These are phyloP conservation scores for Fusarium luffae DNA, from an alignment of 2,329 filamentous ascomycete genomes.

Conservation along the genomic window DNA sequence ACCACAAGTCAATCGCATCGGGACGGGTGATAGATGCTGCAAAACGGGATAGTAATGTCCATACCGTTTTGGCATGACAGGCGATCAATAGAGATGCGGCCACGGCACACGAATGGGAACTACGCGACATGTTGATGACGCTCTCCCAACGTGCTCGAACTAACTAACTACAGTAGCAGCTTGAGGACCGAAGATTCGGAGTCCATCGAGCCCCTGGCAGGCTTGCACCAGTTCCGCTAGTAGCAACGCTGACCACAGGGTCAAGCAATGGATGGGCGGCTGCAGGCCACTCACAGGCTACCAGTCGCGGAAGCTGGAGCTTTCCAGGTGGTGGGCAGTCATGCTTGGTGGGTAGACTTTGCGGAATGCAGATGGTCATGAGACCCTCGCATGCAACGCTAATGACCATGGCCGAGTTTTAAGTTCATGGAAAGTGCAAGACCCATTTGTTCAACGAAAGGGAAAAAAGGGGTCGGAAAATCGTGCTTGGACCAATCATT, in stretches of 20 bases:
- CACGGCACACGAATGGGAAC: conserved; percentile 25
- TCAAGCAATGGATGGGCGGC: conserved; percentile 17
- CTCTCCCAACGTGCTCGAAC: conserved; percentile 21
- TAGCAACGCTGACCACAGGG: conserved; percentile 30
- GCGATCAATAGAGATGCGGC: conserved; percentile 19
- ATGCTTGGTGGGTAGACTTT: conserved; percentile 40
- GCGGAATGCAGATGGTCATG: conserved; percentile 47
- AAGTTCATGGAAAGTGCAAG: conserved; percentile 45
- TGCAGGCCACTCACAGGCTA: conserved; percentile 31
- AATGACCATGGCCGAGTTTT: conserved; percentile 45
- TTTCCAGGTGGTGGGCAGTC: conserved; percentile 35
- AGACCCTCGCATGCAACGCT: conserved; percentile 47
- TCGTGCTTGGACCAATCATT: conserved; percentile 38
- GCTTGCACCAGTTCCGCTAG: conserved; percentile 11
- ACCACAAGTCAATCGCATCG: conserved; percentile 5
- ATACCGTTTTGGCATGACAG: conserved; percentile 34
- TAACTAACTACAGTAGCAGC: neutral
- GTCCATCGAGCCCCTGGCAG: conserved; percentile 26
- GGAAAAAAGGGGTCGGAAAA: conserved; percentile 37
- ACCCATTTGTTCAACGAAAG: conserved; percentile 42
- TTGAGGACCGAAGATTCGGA: conserved; percentile 9
- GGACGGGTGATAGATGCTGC: conserved; percentile 21
- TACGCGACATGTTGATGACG: conserved; percentile 20
- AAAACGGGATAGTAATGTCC: conserved; percentile 6
- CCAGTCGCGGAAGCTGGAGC: conserved; percentile 33